Base-by-base conservation (phyloP, 2,329 filamentous ascomycete species). In the Neopestalotiopsis rosae region DNA sequence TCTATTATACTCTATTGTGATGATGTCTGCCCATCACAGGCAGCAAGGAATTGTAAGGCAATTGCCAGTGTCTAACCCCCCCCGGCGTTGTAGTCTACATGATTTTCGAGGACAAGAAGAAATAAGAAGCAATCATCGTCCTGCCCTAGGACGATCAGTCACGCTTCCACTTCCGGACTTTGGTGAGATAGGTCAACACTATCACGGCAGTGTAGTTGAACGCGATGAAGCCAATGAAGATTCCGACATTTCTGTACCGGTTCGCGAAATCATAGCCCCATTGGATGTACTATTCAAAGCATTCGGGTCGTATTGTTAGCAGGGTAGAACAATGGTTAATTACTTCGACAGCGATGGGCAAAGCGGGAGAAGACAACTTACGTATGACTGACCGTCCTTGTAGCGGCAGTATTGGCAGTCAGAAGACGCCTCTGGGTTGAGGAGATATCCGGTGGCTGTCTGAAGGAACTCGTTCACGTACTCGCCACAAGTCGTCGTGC, bases 311-410 rank as follows among this genome's bases (percentile, higher is more conserved):
- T 28, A 28, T 6, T 56, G 49, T 56, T 14, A 56, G 49, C 13
- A 5, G 10, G 6, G 10, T 28, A 10, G 2, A 56, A 56, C 14
- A 24, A 14, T 7, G 14, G 49, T 3, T 56, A 7, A 56, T 28
- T 4, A 56, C 1, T n/a, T 9, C 9, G 20, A 24, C 49, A 56
- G 13, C 14, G 13, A 17, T 56, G 49, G 20, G 49, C 14, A 0
- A 14, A 38, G 13, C 6, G 49, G 20, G 3, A 17, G 14, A 17
- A 67, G 69, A 28, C 24, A 45, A 70, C 72, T 67, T 69, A 73
- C 72, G 62, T 72, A 73, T 71, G 68, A 68, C 40, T 72, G 66
- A 20, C 73, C 74, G 42, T 65, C 58, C 10, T 64, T 71, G 61
- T 68, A 67, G 17, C 61, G 67, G 14, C 70, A 71, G 28, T 69